These are phyloP conservation scores for Pseudozyma thailandica DNA, from an alignment of 1,284 basidiomycete genomes.

Conservation along the genomic window DNA sequence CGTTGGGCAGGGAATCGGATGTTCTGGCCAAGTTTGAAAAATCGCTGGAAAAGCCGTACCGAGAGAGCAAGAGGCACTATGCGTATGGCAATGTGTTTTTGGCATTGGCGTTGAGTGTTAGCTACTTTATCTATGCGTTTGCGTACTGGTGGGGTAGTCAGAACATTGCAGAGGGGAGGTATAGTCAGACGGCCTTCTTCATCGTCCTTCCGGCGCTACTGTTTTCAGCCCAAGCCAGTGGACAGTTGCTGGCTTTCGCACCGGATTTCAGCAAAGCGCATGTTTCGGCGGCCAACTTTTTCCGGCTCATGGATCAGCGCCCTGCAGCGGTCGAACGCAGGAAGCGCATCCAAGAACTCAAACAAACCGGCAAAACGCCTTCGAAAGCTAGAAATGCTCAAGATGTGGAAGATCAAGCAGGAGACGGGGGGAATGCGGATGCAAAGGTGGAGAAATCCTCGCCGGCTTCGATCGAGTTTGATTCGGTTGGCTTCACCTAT, in stretches of 20 bases:
- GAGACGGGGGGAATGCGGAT: constrained; percentile 75
- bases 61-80: constrained; percentile 51
- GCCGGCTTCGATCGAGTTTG: constrained; percentile 28
- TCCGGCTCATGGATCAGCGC: constrained; percentile 66
- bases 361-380: constrained; percentile 59
- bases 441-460: constrained; percentile 14
- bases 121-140: constrained; percentile 62
- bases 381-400: constrained; percentile 51
- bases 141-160: constrained; percentile 63
- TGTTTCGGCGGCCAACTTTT: constrained; percentile 53
- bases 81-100: constrained; percentile 54
- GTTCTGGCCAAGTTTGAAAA: constrained; percentile 51
- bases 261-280: constrained; percentile 62
- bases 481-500: constrained; percentile 46
- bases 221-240: constrained; percentile 61
- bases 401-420: constrained; percentile 90
- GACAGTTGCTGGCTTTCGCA: constrained; percentile 60
- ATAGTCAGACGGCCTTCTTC: constrained; percentile 58
- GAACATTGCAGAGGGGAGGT: constrained; percentile 54
- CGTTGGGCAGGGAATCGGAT: constrained; percentile 54
- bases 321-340: constrained; percentile 77
- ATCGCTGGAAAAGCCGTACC: constrained; percentile 49
- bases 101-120: constrained; percentile 57
- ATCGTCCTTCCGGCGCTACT: constrained; percentile 59
- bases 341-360: constrained; percentile 10